These are phyloP conservation scores for Penicillium sp. DNA, from an alignment of 2,329 filamentous ascomycete genomes.

Conservation along the genomic window DNA sequence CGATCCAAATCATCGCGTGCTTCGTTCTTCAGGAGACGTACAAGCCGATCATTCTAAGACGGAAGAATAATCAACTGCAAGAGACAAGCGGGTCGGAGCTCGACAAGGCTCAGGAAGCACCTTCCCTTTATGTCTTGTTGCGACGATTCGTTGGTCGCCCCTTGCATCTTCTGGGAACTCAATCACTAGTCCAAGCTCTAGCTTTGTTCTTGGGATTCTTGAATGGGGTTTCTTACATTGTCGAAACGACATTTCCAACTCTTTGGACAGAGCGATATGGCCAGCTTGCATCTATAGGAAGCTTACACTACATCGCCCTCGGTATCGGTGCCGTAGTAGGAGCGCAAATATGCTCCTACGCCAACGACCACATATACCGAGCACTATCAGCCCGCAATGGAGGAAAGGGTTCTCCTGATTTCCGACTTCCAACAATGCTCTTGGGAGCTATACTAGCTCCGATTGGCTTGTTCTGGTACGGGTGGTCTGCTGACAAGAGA, in stretches of 20 bases:
- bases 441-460: conserved; percentile 51
- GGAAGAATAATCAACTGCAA: conserved; percentile 45
- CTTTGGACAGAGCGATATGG: conserved; percentile 40
- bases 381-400: conserved; percentile 43
- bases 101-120: background rate
- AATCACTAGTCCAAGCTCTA: conserved; percentile 3
- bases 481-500: conserved; percentile 49
- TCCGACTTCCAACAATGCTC: conserved; percentile 58
- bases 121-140: background rate
- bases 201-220: background rate
- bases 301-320: conserved; percentile 60
- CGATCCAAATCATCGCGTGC: conserved; percentile 59
- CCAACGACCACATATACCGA: conserved; percentile 49
- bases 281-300: conserved; percentile 53
- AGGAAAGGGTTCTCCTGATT: conserved; percentile 50
- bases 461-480: conserved; percentile 53
- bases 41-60: conserved; percentile 57
- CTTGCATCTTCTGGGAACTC: background rate
- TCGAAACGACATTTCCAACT: conserved; percentile 56
- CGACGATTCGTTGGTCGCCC: background rate
- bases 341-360: conserved; percentile 43
- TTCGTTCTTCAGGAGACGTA: conserved; percentile 64
- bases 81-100: background rate
- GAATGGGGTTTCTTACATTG: conserved; percentile 71
- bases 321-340: conserved; percentile 59